Percentiles rank a stretch among this genome's conserved stretches.
Conservation (phyloP, 805 yeast genomes). For the Kazachstania bromeliacearum region DNA sequence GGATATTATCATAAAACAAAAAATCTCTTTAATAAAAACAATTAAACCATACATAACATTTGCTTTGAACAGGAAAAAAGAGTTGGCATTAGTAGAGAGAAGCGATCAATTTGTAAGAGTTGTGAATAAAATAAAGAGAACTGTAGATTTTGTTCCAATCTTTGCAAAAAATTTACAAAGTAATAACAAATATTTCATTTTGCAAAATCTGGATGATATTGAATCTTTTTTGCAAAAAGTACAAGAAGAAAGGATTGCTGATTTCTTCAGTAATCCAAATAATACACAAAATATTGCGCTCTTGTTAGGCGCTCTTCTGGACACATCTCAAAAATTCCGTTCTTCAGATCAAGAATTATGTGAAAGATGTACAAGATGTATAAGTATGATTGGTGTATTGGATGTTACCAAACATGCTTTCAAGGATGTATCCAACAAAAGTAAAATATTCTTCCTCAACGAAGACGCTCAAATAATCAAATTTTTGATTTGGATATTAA, state of each 20-base stretch:
- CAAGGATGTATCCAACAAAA: slow-evolving; percentile 28
- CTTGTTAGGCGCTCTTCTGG: slow-evolving; percentile 44
- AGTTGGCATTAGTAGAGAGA: slow-evolving; percentile 42
- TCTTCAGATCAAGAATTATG: slow-evolving; percentile 41
- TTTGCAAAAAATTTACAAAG: slow-evolving; percentile 23
- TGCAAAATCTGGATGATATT: slow-evolving; percentile 61
- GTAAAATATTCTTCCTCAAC: slow-evolving; percentile 51
- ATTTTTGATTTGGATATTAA: slow-evolving; percentile 57
- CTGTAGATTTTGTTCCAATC: slow-evolving; percentile 18
- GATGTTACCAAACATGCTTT: slow-evolving; percentile 52
- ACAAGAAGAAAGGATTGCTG: slow-evolving; percentile 37
- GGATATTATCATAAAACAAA: slow-evolving; percentile 21
- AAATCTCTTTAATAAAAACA: slow-evolving; percentile 12
- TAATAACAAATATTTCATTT: slow-evolving; percentile 47
- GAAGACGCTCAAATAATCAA: slow-evolving; percentile 51
- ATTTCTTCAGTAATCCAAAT: slow-evolving; percentile 30
- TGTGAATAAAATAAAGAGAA: slow-evolving; percentile 20
- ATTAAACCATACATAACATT: slow-evolving; percentile 44
- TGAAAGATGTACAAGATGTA: slow-evolving; percentile 52
- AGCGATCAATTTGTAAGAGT: slow-evolving; percentile 44
- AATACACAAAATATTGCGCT: slow-evolving; percentile 31
- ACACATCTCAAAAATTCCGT: slow-evolving; percentile 49
- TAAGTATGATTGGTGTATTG: slow-evolving; percentile 69
- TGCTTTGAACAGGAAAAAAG: slow-evolving; percentile 54
- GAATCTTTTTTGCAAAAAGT: slow-evolving; percentile 42